Percentiles rank a stretch among this genome's conserved stretches.
Conservation (phyloP, 306 rosid species). For the Rosa rugosa region DNA sequence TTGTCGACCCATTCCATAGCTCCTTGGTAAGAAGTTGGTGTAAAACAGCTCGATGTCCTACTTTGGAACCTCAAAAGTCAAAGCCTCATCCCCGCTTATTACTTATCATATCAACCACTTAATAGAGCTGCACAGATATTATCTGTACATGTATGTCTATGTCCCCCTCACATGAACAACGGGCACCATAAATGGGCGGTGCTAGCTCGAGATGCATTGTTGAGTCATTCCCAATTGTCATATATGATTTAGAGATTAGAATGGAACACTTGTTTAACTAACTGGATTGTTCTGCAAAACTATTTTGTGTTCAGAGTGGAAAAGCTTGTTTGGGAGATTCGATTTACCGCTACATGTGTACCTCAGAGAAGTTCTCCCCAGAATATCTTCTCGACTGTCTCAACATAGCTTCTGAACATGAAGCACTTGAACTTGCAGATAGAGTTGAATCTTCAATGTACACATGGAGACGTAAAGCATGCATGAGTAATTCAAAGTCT, state of each 20-base stretch:
- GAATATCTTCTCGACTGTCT: slow-evolving; percentile 63
- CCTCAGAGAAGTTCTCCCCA: slow-evolving; percentile 69
- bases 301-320: slow-evolving; percentile 58
- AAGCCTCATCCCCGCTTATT: too few species aligned
- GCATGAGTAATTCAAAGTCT: slow-evolving; percentile 74
- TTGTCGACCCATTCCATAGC: neutral
- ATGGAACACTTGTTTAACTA: neutral
- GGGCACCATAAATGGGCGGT: too few species aligned
- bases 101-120: neutral
- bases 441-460: slow-evolving; percentile 89
- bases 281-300: neutral
- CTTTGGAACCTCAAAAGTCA: too few species aligned
- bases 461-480: slow-evolving; percentile 94
- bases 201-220: too few species aligned
- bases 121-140: too few species aligned
- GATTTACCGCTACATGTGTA: slow-evolving; percentile 61
- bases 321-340: slow-evolving; percentile 76
- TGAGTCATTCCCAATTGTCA: too few species aligned
- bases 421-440: slow-evolving; percentile 88
- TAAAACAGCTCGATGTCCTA: too few species aligned
- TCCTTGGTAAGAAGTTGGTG: too few species aligned
- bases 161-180: too few species aligned
- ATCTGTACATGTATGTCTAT: neutral
- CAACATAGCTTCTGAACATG: slow-evolving; percentile 76
- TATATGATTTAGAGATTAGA: neutral